Evolutionary conservation across 352 stramenopile species (phyloP), one percentile per base, ranked within the genome.

Genomic region (Thalassiosira livingstoniorum): DNA sequence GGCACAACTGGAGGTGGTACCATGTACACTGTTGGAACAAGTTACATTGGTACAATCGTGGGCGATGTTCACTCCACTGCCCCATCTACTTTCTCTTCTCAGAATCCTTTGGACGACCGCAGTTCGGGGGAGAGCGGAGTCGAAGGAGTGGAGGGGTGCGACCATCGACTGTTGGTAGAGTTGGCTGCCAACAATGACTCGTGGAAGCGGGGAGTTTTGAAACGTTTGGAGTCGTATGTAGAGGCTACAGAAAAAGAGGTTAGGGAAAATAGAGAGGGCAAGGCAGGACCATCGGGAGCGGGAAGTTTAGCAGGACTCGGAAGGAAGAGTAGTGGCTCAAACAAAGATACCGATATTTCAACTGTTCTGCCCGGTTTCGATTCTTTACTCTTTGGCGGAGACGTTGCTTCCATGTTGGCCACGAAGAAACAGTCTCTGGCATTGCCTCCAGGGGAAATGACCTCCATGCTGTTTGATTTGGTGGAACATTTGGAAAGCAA

Each of bases 381-480:
- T 23, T 71, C 61, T 57, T 88, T 92, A 62, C 55, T 94, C 0
- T 92, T 94, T 75, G 80, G 89, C 47, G 86, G 86, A n/a, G 75
- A 90, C 47, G 87, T 88, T 13, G 71, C 69, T 0, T 85, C 78
- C 62, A 82, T 90, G 32, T 39, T 84, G 13, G 75, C 70, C 25
- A 87, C 87, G 34, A 88, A 91, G 55, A 89, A 87, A 55, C 86
- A 80, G 53, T 83, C 82, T 10, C 53, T 87, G 54, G 82, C 86
- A 31, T 72, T 94, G 54, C 90, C 90, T 15, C 86, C 83, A 23
- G 81, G 61, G 32, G 87, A 93, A 74, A 87, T 94, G 53, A 92
- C 90, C 29, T 65, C 77, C 27, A 84, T 92, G 31, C 63, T 94
- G n/a, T 94, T 88, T 83, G 90, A 94, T 83, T 78, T 94, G 58